A percentile compares a stretch with the other conserved stretches of the same genome.
Conservation (phyloP, 306 rosid genomes). For the Dryas alaskensis region DNA sequence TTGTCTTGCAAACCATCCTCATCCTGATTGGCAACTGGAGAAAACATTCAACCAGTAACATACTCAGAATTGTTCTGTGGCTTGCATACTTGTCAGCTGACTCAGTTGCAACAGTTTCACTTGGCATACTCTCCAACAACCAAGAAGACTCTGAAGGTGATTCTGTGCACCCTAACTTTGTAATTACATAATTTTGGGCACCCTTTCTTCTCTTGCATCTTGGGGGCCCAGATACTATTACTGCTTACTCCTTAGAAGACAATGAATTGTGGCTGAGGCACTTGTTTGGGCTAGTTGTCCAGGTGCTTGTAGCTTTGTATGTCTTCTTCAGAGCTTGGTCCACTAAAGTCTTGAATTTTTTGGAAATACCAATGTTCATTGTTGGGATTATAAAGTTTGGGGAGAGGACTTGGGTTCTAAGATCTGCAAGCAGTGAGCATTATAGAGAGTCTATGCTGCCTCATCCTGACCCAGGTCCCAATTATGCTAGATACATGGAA, state of each 20-base stretch:
- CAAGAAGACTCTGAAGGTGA: background rate
- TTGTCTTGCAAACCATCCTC: slow-evolving; percentile 28
- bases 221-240: slow-evolving; percentile 41
- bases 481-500: slow-evolving; percentile 30
- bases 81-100: slow-evolving; percentile 35
- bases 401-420: slow-evolving; percentile 29
- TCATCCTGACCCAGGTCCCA: slow-evolving; percentile 38
- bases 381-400: slow-evolving; percentile 36
- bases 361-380: slow-evolving; percentile 24
- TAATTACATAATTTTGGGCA: slow-evolving; percentile 34
- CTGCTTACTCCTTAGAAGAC: slow-evolving; percentile 40
- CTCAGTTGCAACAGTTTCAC: slow-evolving; percentile 25
- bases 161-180: background rate
- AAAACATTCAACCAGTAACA: background rate
- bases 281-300: slow-evolving; percentile 14
- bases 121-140: slow-evolving; percentile 28
- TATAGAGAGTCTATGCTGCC: slow-evolving; percentile 39
- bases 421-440: slow-evolving; percentile 27
- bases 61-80: slow-evolving; percentile 25
- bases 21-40: slow-evolving; percentile 30
- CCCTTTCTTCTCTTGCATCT: slow-evolving; percentile 44
- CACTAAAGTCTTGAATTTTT: background rate
- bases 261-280: slow-evolving; percentile 39
- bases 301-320: slow-evolving; percentile 1
- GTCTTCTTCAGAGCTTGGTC: slow-evolving; percentile 24